Evolutionary conservation across 2,329 filamentous ascomycete genomes (phyloP).

Genomic region (Dactylonectria macrodidyma): DNA sequence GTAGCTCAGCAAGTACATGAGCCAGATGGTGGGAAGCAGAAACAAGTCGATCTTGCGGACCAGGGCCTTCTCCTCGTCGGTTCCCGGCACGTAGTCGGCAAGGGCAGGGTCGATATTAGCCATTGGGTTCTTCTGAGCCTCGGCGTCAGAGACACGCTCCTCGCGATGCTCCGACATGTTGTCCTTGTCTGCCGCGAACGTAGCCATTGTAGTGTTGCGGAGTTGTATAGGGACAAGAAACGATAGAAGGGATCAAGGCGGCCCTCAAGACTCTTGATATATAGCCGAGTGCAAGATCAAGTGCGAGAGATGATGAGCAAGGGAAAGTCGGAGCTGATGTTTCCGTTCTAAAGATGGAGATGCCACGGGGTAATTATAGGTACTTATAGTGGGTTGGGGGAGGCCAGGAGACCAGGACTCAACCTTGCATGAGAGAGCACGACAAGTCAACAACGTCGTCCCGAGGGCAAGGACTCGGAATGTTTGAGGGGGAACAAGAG

Average conservation of each 20-base stretch:
- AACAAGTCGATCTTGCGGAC: conserved; percentile 59
- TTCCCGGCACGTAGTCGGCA: conserved; percentile 47
- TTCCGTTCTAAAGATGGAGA: not conserved
- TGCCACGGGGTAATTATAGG: not conserved
- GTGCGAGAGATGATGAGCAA: not conserved
- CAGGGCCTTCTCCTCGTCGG: conserved; percentile 52
- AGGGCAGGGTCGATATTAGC: conserved; percentile 13
- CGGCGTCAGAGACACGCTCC: conserved; percentile 29
- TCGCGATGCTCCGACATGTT: conserved; percentile 35
- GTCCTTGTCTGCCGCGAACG: conserved; percentile 16
- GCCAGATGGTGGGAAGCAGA: conserved; percentile 66
- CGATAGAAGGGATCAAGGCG: not conserved
- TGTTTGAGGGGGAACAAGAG: not conserved
- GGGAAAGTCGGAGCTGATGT: not conserved
- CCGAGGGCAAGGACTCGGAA: not conserved
- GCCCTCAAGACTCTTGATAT: not conserved
- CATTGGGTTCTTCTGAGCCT: conserved; percentile 31
- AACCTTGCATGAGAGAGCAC: not conserved
- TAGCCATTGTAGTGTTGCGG: conserved; percentile 12
- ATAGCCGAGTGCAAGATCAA: not conserved
- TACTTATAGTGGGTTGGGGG: not conserved
- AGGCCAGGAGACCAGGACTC: not conserved
- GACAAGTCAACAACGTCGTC: not conserved
- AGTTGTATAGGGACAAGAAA: not conserved
- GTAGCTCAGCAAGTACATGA: conserved; percentile 72